Conservation (phyloP, 139 green algal genomes). For the Chlorella sp. region DNA sequence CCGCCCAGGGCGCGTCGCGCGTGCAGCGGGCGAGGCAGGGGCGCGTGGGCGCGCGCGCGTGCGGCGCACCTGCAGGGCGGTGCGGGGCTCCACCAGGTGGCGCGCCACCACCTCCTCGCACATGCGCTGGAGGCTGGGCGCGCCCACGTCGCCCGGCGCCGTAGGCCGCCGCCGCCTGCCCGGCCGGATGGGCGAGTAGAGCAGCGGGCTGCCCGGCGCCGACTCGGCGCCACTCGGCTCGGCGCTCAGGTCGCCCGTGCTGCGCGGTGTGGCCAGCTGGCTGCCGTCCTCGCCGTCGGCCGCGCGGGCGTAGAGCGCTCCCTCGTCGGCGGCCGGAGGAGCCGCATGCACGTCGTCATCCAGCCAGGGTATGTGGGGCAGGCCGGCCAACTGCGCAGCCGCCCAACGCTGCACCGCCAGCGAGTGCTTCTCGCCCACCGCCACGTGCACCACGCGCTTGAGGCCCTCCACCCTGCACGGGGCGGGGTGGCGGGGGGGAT, state of each 20-base stretch:
- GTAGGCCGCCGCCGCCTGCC: not conserved
- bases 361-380: conserved; percentile 23
- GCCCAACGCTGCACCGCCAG: conserved; percentile 79
- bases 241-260: not conserved
- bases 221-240: not conserved
- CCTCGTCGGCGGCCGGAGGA: conserved; percentile 17
- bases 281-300: not conserved
- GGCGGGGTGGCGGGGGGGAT: no score
- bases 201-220: not conserved
- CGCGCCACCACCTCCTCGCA: conserved; percentile 69
- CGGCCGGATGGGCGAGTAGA: not conserved
- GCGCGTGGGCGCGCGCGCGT: no score
- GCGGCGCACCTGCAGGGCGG: conserved; percentile 34
- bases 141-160: not conserved
- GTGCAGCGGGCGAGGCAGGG: no score
- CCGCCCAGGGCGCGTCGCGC: no score
- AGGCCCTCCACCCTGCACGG: conserved; percentile 67
- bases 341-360: not conserved
- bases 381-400: conserved; percentile 44
- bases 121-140: conserved; percentile 69
- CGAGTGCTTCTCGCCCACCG: conserved; percentile 92
- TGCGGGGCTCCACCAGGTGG: conserved; percentile 79
- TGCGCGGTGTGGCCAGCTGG: not conserved
- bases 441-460: conserved; percentile 51
- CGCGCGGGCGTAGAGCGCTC: not conserved